These are phyloP conservation scores for Paraglomus occultum DNA, from an alignment of 192 early-diverging fungal species.

Conservation along the genomic window DNA sequence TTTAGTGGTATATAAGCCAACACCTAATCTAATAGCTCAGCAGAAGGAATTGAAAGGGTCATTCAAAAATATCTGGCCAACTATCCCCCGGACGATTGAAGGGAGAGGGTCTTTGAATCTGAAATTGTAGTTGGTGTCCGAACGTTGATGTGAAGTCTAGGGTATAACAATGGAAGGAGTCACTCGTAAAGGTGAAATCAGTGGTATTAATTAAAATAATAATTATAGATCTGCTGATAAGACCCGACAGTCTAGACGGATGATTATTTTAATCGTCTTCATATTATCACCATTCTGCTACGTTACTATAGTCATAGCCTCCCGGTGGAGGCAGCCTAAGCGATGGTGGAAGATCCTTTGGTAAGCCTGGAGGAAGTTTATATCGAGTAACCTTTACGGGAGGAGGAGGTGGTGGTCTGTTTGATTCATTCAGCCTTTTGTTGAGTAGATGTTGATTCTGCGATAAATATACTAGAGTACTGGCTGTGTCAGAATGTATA, in stretches of 20 bases:
- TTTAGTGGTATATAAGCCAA: slow-evolving; percentile 91
- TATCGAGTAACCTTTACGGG: slow-evolving; percentile 26
- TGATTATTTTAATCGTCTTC: no score
- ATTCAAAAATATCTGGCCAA: slow-evolving; percentile 83
- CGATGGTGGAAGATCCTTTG: slow-evolving; percentile 38
- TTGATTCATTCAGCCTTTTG: neutral
- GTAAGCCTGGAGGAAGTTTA: slow-evolving; percentile 35
- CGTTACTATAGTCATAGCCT: slow-evolving; percentile 38
- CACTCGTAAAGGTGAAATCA: no score
- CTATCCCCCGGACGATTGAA: slow-evolving; percentile 43
- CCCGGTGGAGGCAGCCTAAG: slow-evolving; percentile 34
- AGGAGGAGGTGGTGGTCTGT: neutral
- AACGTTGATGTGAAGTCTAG: no score
- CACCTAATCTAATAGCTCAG: slow-evolving; percentile 77
- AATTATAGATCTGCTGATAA: no score
- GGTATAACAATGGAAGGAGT: no score
- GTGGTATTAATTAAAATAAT: no score
- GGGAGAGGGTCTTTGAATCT: slow-evolving; percentile 16
- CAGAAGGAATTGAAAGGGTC: slow-evolving; percentile 68
- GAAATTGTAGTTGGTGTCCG: no score
- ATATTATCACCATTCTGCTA: slow-evolving; percentile 36
- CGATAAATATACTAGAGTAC: slow-evolving; percentile 13
- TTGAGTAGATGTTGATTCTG: slow-evolving; percentile 9
- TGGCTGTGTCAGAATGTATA: slow-evolving; percentile 28
- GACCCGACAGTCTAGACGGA: no score